Conservation (phyloP, 306 rosid genomes). For the Macrotyloma uniflorum region DNA sequence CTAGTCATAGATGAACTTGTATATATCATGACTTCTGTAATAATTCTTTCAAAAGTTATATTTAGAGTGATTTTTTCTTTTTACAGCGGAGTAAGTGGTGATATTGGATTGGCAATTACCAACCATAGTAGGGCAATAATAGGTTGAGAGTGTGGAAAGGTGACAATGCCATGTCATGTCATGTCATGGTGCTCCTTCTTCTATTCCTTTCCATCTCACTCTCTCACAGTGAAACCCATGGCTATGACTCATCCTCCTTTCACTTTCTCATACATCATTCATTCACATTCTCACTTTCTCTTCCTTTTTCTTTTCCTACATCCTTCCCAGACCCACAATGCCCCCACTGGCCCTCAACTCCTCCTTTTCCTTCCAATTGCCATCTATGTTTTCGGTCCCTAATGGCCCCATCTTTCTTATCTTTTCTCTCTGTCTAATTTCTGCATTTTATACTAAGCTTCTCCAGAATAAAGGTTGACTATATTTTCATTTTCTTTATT, state of each 20-base stretch:
- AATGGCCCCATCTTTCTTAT: background rate
- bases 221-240: background rate
- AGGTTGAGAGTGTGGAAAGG: background rate
- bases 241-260: background rate
- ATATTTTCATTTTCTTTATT: background rate
- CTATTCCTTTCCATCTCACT: background rate
- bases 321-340: background rate
- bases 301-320: background rate
- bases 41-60: background rate
- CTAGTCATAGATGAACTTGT: background rate
- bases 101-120: background rate
- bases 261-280: slow-evolving; percentile 10
- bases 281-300: background rate
- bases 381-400: background rate
- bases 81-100: background rate
- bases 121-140: background rate
- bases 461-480: background rate
- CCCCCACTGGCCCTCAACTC: background rate
- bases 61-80: background rate
- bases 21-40: background rate
- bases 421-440: background rate
- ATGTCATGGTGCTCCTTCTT: background rate
- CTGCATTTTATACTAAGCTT: background rate
- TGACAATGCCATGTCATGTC: background rate
- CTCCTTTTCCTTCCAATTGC: background rate